Evolutionary conservation across 495 filamentous ascomycete species (phyloP).

Genomic region (Usnea hakonensis): DNA sequence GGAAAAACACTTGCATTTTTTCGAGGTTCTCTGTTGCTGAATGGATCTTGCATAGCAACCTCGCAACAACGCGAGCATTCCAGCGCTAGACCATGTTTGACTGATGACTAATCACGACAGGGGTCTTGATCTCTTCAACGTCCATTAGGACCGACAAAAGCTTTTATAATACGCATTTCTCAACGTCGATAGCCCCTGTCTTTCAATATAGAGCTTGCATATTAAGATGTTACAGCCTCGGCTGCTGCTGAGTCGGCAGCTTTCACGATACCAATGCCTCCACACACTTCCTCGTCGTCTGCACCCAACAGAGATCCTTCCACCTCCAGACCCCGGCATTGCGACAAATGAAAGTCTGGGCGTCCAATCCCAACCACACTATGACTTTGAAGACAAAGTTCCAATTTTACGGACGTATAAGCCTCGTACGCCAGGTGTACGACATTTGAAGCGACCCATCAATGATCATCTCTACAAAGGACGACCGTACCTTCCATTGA

Average conservation of each 20-base stretch:
- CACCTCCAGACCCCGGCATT: slow-evolving; percentile 25
- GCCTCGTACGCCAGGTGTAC: slow-evolving; percentile 86
- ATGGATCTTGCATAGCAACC: slow-evolving; percentile 15
- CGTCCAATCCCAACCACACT: slow-evolving; percentile 12
- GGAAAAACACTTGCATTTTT: slow-evolving; percentile 17
- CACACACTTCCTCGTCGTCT: slow-evolving; percentile 35
- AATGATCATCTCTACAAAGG: slow-evolving; percentile 97
- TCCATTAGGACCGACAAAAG: not conserved
- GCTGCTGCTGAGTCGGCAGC: slow-evolving; percentile 45
- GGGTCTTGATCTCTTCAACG: not conserved
- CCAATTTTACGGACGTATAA: slow-evolving; percentile 69
- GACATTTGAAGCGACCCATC: slow-evolving; percentile 82
- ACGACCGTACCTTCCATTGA: slow-evolving; percentile 71
- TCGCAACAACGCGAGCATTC: slow-evolving; percentile 18
- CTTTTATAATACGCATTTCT: not conserved
- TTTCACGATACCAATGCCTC: slow-evolving; percentile 37
- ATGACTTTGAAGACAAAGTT: slow-evolving; percentile 10
- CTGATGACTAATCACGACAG: slow-evolving; percentile 9
- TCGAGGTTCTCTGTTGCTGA: slow-evolving; percentile 7
- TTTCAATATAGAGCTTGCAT: not conserved
- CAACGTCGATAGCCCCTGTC: not conserved
- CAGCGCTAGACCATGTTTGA: not conserved
- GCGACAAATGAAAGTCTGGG: slow-evolving; percentile 11
- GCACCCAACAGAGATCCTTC: slow-evolving; percentile 39
- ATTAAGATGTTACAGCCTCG: slow-evolving; percentile 55